Conservation (phyloP, 805 yeast species). For the Candida vartiovaarae region DNA sequence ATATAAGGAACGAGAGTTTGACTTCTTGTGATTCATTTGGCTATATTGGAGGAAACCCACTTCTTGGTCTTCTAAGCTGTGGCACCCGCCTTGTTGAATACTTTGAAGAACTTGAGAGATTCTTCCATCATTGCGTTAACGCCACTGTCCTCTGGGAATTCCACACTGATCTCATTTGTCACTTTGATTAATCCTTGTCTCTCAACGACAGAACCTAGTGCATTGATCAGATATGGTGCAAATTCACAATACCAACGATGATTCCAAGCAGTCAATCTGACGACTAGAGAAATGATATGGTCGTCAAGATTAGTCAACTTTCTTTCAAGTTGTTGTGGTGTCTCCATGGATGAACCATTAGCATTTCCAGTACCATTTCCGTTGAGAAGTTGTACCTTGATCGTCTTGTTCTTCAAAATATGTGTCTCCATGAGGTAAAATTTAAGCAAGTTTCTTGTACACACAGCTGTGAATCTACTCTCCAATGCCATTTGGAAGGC, state of each 20-base stretch:
- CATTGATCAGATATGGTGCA: constrained; percentile 57
- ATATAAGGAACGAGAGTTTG: too few species aligned
- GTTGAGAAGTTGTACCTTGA: constrained; percentile 3
- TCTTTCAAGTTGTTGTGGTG: constrained; percentile 25
- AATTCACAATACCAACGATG: constrained; percentile 97
- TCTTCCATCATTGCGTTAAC: constrained; percentile 50
- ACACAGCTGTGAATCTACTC: constrained; percentile 72
- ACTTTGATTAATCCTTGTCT: constrained; percentile 78
- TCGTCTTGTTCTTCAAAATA: constrained; percentile 21
- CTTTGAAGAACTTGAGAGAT: constrained; percentile 36
- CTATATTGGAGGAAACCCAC: too few species aligned
- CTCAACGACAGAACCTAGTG: constrained; percentile 53
- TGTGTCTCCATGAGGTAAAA: constrained; percentile 48
- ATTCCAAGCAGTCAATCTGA: constrained; percentile 90
- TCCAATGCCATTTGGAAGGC: constrained; percentile 73
- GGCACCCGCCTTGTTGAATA: constrained; percentile 8
- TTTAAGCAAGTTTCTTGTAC: constrained; percentile 66
- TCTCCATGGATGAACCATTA: constrained; percentile 1
- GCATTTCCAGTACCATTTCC: neutral
- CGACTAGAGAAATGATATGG: constrained; percentile 54
- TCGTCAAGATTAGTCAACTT: constrained; percentile 32
- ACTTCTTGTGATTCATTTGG: too few species aligned
- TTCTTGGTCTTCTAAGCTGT: neutral
- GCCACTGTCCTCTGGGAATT: constrained; percentile 51
- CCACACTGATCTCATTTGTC: constrained; percentile 61